Base-by-base conservation (phyloP, 768 basidiomycete genomes). In the Trametes cubensis region DNA sequence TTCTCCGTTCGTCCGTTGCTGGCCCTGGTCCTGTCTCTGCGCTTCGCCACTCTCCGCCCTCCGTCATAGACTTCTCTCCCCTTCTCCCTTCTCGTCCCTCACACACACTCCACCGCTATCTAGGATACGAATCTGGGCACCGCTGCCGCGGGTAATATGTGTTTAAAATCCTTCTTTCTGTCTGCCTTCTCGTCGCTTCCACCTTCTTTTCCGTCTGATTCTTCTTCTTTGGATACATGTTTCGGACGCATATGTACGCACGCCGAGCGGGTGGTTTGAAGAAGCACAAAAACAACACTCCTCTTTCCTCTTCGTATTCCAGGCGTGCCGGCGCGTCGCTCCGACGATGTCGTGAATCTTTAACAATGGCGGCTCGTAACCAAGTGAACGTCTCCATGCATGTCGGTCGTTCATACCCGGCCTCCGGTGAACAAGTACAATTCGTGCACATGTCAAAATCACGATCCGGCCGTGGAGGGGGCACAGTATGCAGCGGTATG, bases 61-160 rank as follows among this genome's bases (percentile, higher is more conserved):
- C 20, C 42, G 26, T 44, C 58, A 60, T 60, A 60, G 59, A 60
- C 59, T 58, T 45, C 38, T 10, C 26, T 49, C 14, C 48, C 18
- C 25, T 26, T 49, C 23, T 28, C 48, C 26, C 23, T 26, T 17
- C 11, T 28, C 20, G 21, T 25, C 21, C 21, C 21, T 47, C 38
- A 46, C 38, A 47, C 30, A 46, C 39, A 38, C 56, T 21, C 56
- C 45, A 58, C 44, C 56, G 26, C 38, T 15, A 40, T 48, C 52
- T 61, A 55, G 60, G 46, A 49, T 61, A 61, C 47, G 47, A 54
- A 39, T 25, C 8, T 49, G 44, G 55, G 55, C 28, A 13, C 44
- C 50, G 25, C 58, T 26, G 44, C 18, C 20, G 39, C 59, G 34
- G 59, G 59, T 53, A 55, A 54, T 54, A 28, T 55, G 44, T 28